Evolutionary conservation across 2,329 filamentous ascomycete species (phyloP).

Genomic region (Apiospora sp.): DNA sequence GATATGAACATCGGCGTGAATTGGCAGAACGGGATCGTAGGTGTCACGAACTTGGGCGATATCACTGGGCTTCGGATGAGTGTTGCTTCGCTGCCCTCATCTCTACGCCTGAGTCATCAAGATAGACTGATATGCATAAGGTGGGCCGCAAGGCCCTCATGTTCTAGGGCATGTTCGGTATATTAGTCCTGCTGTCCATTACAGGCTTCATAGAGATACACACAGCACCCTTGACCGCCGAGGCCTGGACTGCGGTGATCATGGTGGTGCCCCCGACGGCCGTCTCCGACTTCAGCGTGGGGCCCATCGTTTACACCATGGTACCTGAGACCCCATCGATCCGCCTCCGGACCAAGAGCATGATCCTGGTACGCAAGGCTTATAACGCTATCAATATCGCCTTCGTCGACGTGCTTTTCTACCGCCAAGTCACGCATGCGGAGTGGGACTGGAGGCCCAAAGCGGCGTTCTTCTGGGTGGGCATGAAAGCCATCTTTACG

Average conservation of each 20-base stretch:
- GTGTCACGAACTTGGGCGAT: slow-evolving; percentile 42
- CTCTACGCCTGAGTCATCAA: background rate
- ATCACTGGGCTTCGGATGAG: slow-evolving; percentile 51
- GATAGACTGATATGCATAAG: slow-evolving; percentile 47
- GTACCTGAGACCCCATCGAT: slow-evolving; percentile 50
- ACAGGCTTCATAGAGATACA: slow-evolving; percentile 42
- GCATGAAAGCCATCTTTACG: slow-evolving; percentile 4
- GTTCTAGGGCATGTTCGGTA: slow-evolving; percentile 43
- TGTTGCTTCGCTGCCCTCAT: slow-evolving; percentile 44
- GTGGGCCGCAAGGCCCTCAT: slow-evolving; percentile 48
- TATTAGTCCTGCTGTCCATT: slow-evolving; percentile 43
- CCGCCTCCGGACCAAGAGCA: slow-evolving; percentile 35
- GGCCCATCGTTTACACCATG: slow-evolving; percentile 50
- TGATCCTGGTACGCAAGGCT: slow-evolving; percentile 34
- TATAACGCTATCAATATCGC: slow-evolving; percentile 50
- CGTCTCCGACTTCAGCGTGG: slow-evolving; percentile 51
- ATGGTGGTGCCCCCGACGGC: slow-evolving; percentile 49
- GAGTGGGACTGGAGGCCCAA: slow-evolving; percentile 23
- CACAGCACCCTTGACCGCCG: background rate
- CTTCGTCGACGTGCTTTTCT: slow-evolving; percentile 40
- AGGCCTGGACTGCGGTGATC: slow-evolving; percentile 42
- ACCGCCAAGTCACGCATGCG: background rate
- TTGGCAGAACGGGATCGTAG: slow-evolving; percentile 50
- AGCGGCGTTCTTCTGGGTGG: slow-evolving; percentile 28
- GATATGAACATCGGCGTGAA: slow-evolving; percentile 48